Percentiles rank a stretch among this genome's conserved stretches.
Conservation (phyloP, 139 green algal species). For the Mesotaenium endlicherianum region DNA sequence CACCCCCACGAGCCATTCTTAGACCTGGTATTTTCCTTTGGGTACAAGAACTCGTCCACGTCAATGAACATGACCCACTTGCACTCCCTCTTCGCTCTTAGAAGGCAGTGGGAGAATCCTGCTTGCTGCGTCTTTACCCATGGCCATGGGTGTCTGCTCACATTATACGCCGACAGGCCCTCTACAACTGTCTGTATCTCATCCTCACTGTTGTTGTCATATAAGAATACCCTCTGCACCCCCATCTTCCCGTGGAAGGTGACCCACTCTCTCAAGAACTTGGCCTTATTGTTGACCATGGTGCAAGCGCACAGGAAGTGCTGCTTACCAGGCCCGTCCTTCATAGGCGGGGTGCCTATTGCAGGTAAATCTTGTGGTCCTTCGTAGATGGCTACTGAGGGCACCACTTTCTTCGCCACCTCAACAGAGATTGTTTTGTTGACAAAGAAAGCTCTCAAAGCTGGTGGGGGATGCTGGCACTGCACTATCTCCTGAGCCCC, state of each 20-base stretch:
- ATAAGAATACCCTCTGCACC: conserved; percentile 25
- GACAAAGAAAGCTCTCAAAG: neutral
- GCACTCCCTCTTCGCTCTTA: neutral
- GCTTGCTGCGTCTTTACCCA: conserved; percentile 12
- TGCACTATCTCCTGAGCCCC: too few species aligned
- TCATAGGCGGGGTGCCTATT: neutral
- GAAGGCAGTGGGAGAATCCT: neutral
- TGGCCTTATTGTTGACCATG: conserved; percentile 28
- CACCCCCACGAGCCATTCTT: neutral
- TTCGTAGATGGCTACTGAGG: neutral
- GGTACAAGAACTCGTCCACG: conserved; percentile 9
- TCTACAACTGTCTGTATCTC: neutral
- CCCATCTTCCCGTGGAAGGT: conserved; percentile 29
- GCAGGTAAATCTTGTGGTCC: neutral
- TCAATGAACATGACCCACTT: conserved; percentile 6
- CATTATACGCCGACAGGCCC: neutral
- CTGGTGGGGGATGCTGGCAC: too few species aligned
- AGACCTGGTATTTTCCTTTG: neutral
- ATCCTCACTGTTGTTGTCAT: conserved; percentile 45
- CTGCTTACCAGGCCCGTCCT: neutral
- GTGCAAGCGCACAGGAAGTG: conserved; percentile 33
- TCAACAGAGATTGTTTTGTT: neutral
- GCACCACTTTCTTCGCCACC: neutral
- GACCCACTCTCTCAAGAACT: conserved; percentile 33
- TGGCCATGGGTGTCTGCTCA: conserved; percentile 12